Evolutionary conservation across 2,329 filamentous ascomycete genomes (phyloP).

Genomic region (Blastomyces parvus): DNA sequence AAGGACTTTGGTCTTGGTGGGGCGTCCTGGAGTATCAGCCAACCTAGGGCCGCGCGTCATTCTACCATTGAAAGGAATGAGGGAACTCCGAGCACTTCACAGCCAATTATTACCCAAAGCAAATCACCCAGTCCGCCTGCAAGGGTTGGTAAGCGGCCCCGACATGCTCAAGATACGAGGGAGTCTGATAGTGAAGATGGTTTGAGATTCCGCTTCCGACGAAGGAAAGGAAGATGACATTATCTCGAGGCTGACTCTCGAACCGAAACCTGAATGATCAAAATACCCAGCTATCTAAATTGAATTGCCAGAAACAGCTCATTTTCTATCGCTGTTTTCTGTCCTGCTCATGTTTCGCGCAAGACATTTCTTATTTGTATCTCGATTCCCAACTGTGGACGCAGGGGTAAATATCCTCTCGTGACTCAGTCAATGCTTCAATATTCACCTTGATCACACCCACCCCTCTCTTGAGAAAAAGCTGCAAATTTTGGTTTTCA

Average conservation of each 20-base stretch:
- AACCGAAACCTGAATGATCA: neutral
- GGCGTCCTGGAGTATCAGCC: conserved; percentile 56
- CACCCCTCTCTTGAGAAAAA: too few species aligned
- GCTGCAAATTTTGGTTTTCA: too few species aligned
- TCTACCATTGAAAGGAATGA: neutral
- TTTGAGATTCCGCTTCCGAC: conserved; percentile 46
- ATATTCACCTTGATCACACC: too few species aligned
- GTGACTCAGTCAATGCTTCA: too few species aligned
- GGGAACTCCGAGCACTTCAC: conserved; percentile 12
- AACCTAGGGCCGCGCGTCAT: neutral
- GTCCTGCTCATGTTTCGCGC: too few species aligned
- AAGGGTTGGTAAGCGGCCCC: conserved; percentile 27
- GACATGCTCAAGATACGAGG: conserved; percentile 20
- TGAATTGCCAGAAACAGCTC: neutral
- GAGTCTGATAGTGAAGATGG: conserved; percentile 51
- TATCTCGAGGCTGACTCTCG: neutral
- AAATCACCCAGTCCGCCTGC: conserved; percentile 14
- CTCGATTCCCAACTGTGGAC: too few species aligned
- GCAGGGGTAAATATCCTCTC: too few species aligned
- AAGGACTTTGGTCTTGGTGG: conserved; percentile 67
- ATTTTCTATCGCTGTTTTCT: neutral
- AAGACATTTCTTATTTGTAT: too few species aligned
- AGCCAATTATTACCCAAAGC: conserved; percentile 16
- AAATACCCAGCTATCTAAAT: neutral
- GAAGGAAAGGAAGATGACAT: conserved; percentile 26